A percentile compares a stretch with the other conserved stretches of the same genome.
Conservation (phyloP, 2,329 filamentous ascomycete genomes). For the Colletotrichum sp. region DNA sequence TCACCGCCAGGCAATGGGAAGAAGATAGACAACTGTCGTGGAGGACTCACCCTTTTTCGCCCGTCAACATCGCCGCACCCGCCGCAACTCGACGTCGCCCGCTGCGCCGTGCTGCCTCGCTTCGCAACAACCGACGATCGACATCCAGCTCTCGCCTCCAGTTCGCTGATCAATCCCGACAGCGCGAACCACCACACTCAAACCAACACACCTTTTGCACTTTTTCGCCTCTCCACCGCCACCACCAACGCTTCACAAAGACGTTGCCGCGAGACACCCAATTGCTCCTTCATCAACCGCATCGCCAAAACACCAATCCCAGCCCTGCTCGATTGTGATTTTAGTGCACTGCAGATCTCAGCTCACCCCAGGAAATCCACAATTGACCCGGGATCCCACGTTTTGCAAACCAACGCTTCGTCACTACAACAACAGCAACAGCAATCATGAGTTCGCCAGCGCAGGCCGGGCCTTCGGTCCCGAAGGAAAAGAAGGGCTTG, state of each 20-base stretch:
- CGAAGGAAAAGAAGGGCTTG: conserved; percentile 49
- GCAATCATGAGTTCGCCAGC: conserved; percentile 47
- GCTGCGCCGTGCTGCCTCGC: background rate
- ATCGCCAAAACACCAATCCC: background rate
- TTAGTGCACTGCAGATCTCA: conserved; percentile 3
- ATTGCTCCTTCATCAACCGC: background rate
- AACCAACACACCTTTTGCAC: background rate
- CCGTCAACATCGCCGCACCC: background rate
- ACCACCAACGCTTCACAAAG: background rate
- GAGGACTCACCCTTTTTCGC: background rate
- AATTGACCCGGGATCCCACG: background rate
- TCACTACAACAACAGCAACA: background rate
- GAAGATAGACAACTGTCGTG: background rate
- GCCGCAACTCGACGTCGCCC: background rate
- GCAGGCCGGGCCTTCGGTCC: conserved; percentile 37
- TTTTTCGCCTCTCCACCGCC: background rate
- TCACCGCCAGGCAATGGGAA: background rate
- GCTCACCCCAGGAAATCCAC: background rate
- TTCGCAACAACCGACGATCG: conserved; percentile 8
- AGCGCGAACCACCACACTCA: conserved; percentile 2
- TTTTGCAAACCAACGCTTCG: background rate
- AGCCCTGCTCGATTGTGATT: background rate
- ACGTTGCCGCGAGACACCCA: background rate
- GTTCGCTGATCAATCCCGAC: background rate
- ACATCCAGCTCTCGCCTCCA: background rate